Evolutionary conservation across 176 grass and related monocot genomes (phyloP).

Genomic region (Hordeum vulgare): DNA sequence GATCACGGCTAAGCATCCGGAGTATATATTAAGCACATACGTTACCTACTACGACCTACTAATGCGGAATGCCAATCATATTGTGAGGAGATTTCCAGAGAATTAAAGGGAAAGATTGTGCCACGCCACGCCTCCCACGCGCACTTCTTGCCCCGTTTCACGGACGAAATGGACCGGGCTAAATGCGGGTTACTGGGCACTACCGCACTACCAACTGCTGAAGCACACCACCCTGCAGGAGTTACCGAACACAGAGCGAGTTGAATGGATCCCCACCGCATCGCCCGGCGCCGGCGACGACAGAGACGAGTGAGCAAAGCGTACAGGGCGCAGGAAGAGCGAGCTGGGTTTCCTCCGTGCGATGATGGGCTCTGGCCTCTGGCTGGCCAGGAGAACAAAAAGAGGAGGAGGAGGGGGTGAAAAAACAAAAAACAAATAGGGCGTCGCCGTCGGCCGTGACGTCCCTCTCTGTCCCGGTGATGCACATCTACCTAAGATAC

Average conservation of each 20-base stretch:
- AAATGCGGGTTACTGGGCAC: not conserved
- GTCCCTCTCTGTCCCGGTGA: slow-evolving; percentile 2
- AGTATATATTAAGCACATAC: not conserved
- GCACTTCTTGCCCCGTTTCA: slow-evolving; percentile 25
- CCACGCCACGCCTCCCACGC: slow-evolving; percentile 13
- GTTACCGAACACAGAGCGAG: not conserved
- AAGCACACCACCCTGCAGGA: not conserved
- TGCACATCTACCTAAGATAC: slow-evolving; percentile 71
- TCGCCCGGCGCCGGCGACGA: not conserved
- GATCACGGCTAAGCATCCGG: slow-evolving; percentile 15
- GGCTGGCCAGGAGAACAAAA: not conserved
- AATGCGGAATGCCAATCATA: not conserved
- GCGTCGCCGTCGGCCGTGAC: slow-evolving; percentile 33
- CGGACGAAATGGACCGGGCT: not conserved
- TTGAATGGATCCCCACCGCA: not conserved
- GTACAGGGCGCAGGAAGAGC: not conserved
- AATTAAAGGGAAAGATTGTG: not conserved
- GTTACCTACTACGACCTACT: not conserved
- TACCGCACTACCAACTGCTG: not conserved
- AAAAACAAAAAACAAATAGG: not conserved
- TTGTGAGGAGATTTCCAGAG: not conserved
- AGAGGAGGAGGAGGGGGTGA: not conserved
- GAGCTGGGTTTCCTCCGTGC: slow-evolving; percentile 14
- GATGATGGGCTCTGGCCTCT: not conserved
- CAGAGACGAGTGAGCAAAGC: not conserved